Base-by-base conservation (phyloP, 164 flowering plant genomes). In the Pachysandra terminalis region DNA sequence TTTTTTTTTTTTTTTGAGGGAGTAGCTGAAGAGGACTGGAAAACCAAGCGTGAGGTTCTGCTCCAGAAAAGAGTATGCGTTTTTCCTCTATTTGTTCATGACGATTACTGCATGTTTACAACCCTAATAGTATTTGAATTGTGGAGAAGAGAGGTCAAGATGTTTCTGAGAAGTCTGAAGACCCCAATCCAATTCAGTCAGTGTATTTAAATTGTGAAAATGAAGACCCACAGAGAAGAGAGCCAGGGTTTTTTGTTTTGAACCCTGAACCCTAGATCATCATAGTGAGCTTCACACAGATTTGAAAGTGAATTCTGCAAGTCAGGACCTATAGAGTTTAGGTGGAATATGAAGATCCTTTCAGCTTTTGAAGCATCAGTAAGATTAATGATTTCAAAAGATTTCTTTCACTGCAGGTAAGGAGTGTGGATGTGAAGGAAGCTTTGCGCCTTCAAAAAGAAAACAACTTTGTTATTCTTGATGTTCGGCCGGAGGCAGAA, bases 1-100 rank as follows among this genome's bases (percentile, higher is more conserved):
- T 10, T 55, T 40, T 35, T 22, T 63, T 35, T 67, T 65, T 59
- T 32, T 23, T 72, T 76, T 57, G 77, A 72, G 80, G 74, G 68
- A 66, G 69, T 70, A 91, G 98, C 96, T 78, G 98, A 95, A 79
- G 92, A 87, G 79, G 98, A 95, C 1, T 95, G 98, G 98, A 90
- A 84, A 78, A 77, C 52, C 25, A 95, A 92, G 76, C 77, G 98
- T 26, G 92, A 83, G 60, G 14, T 75, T 68, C 83, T 95, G 56
- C 85, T 85, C 5, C 74, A 89, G 84, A 95, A 91, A 81, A 87
- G 82, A 90, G 95, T 93, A 80, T 37, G 19, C 35, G 26, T 56
- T 15, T 37, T 37, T 4, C 48, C 57, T 25, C 25, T 25, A 21
- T 64, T 19, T 37, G 40, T 13, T 25, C 5, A 37, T 15, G 35